phyloP scores from a whole-genome alignment of 257 asterid genomes.

The Solanum peruvianum region DNA sequence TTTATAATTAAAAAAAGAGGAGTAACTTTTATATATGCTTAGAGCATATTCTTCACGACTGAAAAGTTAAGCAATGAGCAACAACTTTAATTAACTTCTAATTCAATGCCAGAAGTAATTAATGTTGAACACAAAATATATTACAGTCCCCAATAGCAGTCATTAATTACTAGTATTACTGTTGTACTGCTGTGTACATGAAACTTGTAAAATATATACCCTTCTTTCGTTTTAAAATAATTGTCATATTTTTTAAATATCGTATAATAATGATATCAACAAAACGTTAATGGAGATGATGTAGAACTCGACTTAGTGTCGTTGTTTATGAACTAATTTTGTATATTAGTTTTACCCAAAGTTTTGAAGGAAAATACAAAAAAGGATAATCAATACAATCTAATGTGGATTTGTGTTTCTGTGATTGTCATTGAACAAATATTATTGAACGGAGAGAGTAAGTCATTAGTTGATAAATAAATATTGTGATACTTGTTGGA shows the following conservation, averaged over 20 bases:
- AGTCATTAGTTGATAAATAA: too few relatives aligned
- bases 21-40: not conserved
- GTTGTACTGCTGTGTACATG: not conserved
- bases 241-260: too few relatives aligned
- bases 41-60: not conserved
- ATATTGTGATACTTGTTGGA: not conserved
- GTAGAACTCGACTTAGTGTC: not conserved
- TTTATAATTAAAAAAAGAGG: not conserved
- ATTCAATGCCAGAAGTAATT: not conserved
- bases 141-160: not conserved
- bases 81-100: not conserved
- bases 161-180: not conserved
- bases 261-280: not conserved
- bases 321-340: not conserved
- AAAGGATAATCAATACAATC: too few relatives aligned
- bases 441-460: too few relatives aligned
- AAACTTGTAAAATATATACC: not conserved
- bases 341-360: not conserved
- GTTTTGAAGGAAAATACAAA: not conserved
- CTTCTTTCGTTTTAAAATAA: not conserved
- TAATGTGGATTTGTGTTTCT: not conserved
- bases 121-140: not conserved
- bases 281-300: not conserved
- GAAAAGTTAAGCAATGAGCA: not conserved
- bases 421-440: fast-evolving